phyloP scores from a whole-genome alignment of 192 early-diverging fungal species.

The Haplosporangium gracile region DNA sequence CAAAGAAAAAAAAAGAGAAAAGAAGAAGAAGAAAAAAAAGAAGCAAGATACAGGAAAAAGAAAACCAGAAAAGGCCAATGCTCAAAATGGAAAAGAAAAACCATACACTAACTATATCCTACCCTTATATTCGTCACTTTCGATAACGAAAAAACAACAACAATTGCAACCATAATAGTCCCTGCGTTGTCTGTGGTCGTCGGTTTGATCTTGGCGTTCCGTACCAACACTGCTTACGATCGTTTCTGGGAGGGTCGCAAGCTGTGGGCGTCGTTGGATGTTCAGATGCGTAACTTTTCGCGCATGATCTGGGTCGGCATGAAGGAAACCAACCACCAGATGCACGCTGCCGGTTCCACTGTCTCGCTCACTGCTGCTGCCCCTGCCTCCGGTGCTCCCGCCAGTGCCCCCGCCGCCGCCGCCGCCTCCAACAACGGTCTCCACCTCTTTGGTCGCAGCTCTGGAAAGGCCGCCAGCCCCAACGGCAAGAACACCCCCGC shows the following conservation, averaged over 20 bases:
- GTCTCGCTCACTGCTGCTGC: constrained; percentile 21
- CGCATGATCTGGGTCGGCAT: constrained; percentile 58
- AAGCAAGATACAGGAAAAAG: background rate
- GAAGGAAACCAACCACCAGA: constrained; percentile 31
- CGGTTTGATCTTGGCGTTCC: constrained; percentile 54
- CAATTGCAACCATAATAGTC: constrained; percentile 10
- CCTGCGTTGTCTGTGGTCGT: constrained; percentile 56
- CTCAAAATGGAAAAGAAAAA: background rate
- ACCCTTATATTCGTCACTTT: background rate
- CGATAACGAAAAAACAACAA: background rate
- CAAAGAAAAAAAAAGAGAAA: background rate
- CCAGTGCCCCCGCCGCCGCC: constrained; percentile 3
- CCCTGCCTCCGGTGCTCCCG: background rate
- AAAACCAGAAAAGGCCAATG: background rate
- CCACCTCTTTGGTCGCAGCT: constrained; percentile 35
- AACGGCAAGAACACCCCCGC: background rate
- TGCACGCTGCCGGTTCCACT: background rate
- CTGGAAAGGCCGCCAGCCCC: background rate
- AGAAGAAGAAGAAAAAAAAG: background rate
- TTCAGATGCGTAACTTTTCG: constrained; percentile 56
- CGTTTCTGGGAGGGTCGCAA: constrained; percentile 61
- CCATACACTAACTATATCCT: background rate
- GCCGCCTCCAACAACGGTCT: constrained; percentile 10
- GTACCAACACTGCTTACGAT: constrained; percentile 59
- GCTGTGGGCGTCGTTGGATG: constrained; percentile 51